Percentiles rank a stretch among this genome's conserved stretches.
phyloP scores from a whole-genome alignment of 2,329 filamentous ascomycete genomes.

The Aspergillus puulaauensis region DNA sequence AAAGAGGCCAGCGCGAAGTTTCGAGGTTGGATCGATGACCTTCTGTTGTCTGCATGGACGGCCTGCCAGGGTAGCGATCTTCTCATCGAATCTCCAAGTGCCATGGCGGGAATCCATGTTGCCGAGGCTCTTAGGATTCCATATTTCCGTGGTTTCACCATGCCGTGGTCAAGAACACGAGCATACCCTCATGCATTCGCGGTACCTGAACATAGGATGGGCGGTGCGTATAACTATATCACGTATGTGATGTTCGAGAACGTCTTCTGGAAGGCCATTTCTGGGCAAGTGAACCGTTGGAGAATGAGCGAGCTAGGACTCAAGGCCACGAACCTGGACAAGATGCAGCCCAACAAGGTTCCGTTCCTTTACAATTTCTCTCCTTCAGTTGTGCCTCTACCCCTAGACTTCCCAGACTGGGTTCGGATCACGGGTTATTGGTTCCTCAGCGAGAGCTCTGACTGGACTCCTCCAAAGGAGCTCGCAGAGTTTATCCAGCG shows the following conservation, averaged over 20 bases:
- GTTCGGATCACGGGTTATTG: conserved; percentile 96
- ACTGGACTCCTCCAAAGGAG: conserved; percentile 73
- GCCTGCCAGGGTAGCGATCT: conserved; percentile 86
- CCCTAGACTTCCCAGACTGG: conserved; percentile 96
- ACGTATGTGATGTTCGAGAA: conserved; percentile 97
- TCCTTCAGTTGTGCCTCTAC: conserved; percentile 87
- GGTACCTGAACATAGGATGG: conserved; percentile 89
- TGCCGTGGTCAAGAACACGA: conserved; percentile 96
- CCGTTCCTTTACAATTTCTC: conserved; percentile 98
- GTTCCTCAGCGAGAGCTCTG: conserved; percentile 79
- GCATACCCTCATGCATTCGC: conserved; percentile 97
- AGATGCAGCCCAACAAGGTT: conserved; percentile 95
- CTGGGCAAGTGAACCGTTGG: conserved; percentile 90
- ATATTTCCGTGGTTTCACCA: conserved; percentile 96
- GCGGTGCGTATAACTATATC: conserved; percentile 90
- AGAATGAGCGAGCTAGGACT: conserved; percentile 76
- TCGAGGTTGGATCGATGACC: conserved; percentile 89
- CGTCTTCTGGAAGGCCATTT: conserved; percentile 93
- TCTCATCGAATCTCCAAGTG: conserved; percentile 90
- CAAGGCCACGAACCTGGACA: conserved; percentile 78
- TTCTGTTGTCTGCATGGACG: conserved; percentile 76
- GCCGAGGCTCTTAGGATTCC: conserved; percentile 89
- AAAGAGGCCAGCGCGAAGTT: conserved; percentile 84
- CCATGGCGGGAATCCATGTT: conserved; percentile 97
- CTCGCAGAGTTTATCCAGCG: conserved; percentile 79